Percentiles rank a stretch among this genome's conserved stretches.
phyloP scores from a whole-genome alignment of 495 filamentous ascomycete species.

The Oidiodendron maius region DNA sequence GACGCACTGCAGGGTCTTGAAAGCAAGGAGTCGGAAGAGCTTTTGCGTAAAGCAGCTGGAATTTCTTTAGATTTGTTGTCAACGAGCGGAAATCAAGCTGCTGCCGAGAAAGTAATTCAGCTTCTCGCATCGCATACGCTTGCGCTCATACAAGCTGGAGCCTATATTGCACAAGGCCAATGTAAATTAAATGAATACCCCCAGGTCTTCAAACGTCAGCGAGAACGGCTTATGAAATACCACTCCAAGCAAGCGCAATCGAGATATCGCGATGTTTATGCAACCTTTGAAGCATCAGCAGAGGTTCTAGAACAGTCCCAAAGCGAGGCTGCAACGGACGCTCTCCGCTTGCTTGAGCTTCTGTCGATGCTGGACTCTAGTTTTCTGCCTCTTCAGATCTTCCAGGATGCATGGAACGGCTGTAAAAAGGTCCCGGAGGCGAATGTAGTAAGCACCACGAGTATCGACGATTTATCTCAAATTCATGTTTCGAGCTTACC shows the following conservation, averaged over 20 bases:
- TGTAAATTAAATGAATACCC: slow-evolving; percentile 25
- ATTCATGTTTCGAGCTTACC: background rate
- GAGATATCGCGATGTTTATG: slow-evolving; percentile 24
- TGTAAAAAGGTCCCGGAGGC: slow-evolving; percentile 5
- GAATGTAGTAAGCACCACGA: background rate
- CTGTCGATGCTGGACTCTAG: slow-evolving; percentile 26
- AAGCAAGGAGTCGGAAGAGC: background rate
- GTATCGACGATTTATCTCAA: background rate
- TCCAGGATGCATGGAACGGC: slow-evolving; percentile 21
- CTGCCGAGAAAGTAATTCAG: slow-evolving; percentile 25
- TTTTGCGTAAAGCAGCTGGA: slow-evolving; percentile 31
- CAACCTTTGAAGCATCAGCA: slow-evolving; percentile 15
- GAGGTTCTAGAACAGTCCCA: slow-evolving; percentile 20
- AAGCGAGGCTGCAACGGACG: slow-evolving; percentile 3
- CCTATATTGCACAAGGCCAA: slow-evolving; percentile 21
- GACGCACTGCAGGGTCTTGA: slow-evolving; percentile 30
- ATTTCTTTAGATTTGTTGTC: no score
- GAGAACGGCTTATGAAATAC: slow-evolving; percentile 16
- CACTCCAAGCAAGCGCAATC: slow-evolving; percentile 13
- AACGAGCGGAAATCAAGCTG: slow-evolving; percentile 4
- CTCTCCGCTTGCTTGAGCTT: background rate
- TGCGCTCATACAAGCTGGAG: slow-evolving; percentile 34
- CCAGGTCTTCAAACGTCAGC: slow-evolving; percentile 19
- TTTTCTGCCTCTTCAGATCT: background rate
- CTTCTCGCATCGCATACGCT: slow-evolving; percentile 31